Evolutionary conservation across 345 rosid genomes (phyloP).

Genomic region (Camelina neglecta): DNA sequence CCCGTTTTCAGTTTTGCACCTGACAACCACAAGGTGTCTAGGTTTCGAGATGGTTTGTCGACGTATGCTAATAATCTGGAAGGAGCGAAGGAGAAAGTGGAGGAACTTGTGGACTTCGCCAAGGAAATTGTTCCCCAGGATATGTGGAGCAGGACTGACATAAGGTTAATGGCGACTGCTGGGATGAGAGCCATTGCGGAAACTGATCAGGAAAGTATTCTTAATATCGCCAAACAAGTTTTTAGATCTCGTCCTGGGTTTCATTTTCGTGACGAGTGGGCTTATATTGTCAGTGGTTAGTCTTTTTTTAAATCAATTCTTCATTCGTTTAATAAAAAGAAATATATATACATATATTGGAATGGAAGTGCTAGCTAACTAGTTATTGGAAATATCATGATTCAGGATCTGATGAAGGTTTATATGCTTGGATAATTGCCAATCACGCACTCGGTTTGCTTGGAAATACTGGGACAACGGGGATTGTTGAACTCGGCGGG

Average conservation of each 20-base stretch:
- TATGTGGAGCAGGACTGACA: slow-evolving; percentile 64
- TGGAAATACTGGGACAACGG: slow-evolving; percentile 77
- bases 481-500: slow-evolving; percentile 56
- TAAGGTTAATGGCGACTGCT: slow-evolving; percentile 91
- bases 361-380: background rate
- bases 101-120: slow-evolving; percentile 65
- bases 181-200: slow-evolving; percentile 73
- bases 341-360: no score
- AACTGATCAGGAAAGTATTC: slow-evolving; percentile 55
- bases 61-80: slow-evolving; percentile 57
- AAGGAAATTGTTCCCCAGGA: slow-evolving; percentile 59
- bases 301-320: background rate
- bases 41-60: slow-evolving; percentile 69
- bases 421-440: slow-evolving; percentile 81
- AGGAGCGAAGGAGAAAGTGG: slow-evolving; percentile 56
- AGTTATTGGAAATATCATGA: background rate
- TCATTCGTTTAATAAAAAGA: background rate
- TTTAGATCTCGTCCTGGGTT: slow-evolving; percentile 63
- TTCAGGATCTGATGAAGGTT: slow-evolving; percentile 20
- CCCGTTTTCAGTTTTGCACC: slow-evolving; percentile 54
- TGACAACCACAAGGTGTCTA: slow-evolving; percentile 49
- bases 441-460: slow-evolving; percentile 70
- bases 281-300: slow-evolving; percentile 77
- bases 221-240: slow-evolving; percentile 53
- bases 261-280: slow-evolving; percentile 68